Conservation (phyloP, 371 early-diverging fungal genomes). For the Lichtheimia corymbifera region DNA sequence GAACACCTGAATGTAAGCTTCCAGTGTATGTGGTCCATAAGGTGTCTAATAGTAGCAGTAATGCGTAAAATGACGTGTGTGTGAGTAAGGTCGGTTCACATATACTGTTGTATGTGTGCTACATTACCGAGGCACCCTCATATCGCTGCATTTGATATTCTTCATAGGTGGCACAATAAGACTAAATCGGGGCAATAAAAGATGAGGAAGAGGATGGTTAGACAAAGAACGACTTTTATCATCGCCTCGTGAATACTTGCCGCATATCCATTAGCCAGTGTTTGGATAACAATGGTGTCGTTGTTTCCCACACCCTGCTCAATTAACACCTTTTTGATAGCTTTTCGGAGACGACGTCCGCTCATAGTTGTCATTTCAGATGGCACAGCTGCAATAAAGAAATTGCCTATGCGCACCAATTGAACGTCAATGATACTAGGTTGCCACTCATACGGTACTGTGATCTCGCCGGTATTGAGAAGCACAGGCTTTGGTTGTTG, state of each 20-base stretch:
- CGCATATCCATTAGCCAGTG: constrained; percentile 50
- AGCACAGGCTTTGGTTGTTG: constrained; percentile 66
- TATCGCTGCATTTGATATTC: constrained; percentile 71
- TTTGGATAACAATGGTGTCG: constrained; percentile 51
- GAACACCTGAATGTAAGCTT: constrained; percentile 58
- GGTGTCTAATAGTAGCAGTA: constrained; percentile 38
- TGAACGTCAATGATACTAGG: constrained; percentile 59
- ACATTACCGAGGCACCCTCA: constrained; percentile 60
- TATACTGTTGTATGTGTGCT: neutral
- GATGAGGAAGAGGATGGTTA: too few species aligned
- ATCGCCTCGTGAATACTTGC: constrained; percentile 17
- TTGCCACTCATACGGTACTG: constrained; percentile 55
- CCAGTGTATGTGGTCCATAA: constrained; percentile 64
- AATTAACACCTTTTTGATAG: constrained; percentile 39
- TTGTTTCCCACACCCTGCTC: constrained; percentile 41
- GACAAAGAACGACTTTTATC: too few species aligned
- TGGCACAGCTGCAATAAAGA: constrained; percentile 61
- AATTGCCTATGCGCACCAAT: constrained; percentile 50
- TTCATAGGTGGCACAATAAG: constrained; percentile 65
- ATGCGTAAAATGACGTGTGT: too few species aligned
- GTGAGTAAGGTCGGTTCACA: too few species aligned
- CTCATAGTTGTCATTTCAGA: constrained; percentile 70
- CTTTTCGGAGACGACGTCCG: constrained; percentile 53
- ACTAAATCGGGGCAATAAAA: constrained; percentile 33
- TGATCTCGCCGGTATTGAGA: constrained; percentile 60